Evolutionary conservation across 2,329 filamentous ascomycete genomes (phyloP).

Genomic region (Talaromyces amestolkiae): DNA sequence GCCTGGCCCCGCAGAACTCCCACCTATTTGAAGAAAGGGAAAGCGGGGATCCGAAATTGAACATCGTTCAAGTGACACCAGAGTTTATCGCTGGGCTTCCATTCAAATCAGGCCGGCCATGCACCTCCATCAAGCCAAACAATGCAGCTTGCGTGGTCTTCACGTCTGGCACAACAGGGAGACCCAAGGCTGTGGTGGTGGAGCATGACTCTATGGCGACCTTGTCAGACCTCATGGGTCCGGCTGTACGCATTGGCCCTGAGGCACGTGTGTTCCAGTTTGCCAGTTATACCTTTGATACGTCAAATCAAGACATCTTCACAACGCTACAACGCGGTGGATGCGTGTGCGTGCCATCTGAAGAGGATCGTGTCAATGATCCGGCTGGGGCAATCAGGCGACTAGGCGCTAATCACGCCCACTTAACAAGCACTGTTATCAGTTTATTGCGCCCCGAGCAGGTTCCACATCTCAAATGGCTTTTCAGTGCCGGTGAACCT

Average conservation of each 20-base stretch:
- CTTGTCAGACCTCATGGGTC: slow-evolving; percentile 46
- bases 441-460: slow-evolving; percentile 35
- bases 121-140: not conserved
- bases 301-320: slow-evolving; percentile 51
- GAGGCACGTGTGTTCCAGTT: slow-evolving; percentile 57
- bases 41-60: not conserved
- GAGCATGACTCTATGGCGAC: slow-evolving; percentile 48
- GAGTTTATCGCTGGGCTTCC: slow-evolving; percentile 1
- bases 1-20: not conserved
- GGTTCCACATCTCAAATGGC: not conserved
- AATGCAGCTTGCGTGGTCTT: slow-evolving; percentile 46
- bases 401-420: slow-evolving; percentile 54
- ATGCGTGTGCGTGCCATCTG: slow-evolving; percentile 42
- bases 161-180: slow-evolving; percentile 10
- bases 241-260: slow-evolving; percentile 49
- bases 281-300: slow-evolving; percentile 34
- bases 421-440: slow-evolving; percentile 61
- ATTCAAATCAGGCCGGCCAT: not conserved
- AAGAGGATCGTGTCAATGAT: slow-evolving; percentile 22
- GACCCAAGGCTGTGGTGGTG: not conserved
- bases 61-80: not conserved
- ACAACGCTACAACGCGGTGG: slow-evolving; percentile 56
- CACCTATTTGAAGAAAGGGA: not conserved
- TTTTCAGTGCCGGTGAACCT: not conserved
- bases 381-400: slow-evolving; percentile 42